Evolutionary conservation across 2,329 filamentous ascomycete genomes (phyloP).

Genomic region (Cadophora malorum): DNA sequence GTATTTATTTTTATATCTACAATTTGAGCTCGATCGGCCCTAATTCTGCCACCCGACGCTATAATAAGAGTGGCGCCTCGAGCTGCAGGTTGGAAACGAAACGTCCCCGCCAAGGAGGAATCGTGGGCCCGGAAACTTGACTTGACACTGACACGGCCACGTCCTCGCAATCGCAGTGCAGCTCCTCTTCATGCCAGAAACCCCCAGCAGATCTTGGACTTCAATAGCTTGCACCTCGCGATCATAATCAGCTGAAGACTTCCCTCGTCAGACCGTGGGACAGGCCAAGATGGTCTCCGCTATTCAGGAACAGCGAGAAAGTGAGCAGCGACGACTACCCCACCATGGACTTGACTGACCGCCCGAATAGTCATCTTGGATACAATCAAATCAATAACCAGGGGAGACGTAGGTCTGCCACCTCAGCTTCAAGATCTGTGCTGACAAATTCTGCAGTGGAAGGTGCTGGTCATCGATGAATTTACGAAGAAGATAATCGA

Average conservation of each 20-base stretch:
- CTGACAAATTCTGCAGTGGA: conserved; percentile 71
- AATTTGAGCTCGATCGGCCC: not conserved
- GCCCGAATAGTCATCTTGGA: conserved; percentile 67
- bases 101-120: conserved; percentile 21
- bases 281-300: conserved; percentile 78
- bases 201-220: conserved; percentile 6
- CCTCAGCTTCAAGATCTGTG: conserved; percentile 23
- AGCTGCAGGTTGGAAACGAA: conserved; percentile 1
- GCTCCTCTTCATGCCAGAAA: not conserved
- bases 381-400: conserved; percentile 78
- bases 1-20: too few species aligned
- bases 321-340: conserved; percentile 53
- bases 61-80: conserved; percentile 6
- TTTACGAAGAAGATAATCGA: conserved; percentile 84
- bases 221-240: conserved; percentile 18
- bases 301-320: conserved; percentile 82
- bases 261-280: conserved; percentile 5
- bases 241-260: conserved; percentile 24
- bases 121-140: not conserved
- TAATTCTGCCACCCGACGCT: conserved; percentile 3
- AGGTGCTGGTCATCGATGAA: conserved; percentile 90
- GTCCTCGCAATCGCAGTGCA: not conserved
- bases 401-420: conserved; percentile 71
- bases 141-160: conserved; percentile 4
- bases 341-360: conserved; percentile 31